Evolutionary conservation across 2,329 filamentous ascomycete genomes (phyloP).

Genomic region (Ploettnerulaceae sp.): DNA sequence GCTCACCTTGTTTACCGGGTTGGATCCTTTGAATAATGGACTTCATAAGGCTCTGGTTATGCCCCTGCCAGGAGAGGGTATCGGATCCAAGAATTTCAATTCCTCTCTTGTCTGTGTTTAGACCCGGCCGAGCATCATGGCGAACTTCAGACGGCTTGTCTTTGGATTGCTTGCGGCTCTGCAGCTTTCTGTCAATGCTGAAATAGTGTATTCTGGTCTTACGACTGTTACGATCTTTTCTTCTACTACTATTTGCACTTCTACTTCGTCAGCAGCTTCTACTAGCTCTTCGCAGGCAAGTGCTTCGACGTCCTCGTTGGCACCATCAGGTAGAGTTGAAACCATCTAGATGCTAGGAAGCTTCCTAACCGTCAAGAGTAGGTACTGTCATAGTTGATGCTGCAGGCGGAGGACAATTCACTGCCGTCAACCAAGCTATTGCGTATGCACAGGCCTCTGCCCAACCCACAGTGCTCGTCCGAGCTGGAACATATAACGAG

Average conservation of each 20-base stretch:
- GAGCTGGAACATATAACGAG: slow-evolving; percentile 43
- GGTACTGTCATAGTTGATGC: slow-evolving; percentile 40
- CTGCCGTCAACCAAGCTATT: slow-evolving; percentile 41
- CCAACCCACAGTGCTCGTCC: slow-evolving; percentile 41
- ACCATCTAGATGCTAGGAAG: neutral
- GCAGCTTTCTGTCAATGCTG: neutral
- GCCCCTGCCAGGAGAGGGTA: neutral
- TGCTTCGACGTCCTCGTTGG: neutral
- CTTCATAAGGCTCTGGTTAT: neutral
- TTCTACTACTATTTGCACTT: too few relatives aligned
- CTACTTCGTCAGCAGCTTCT: too few relatives aligned
- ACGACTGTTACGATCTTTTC: neutral
- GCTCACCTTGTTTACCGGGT: neutral
- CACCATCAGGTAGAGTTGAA: too few relatives aligned
- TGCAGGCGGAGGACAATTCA: slow-evolving; percentile 42
- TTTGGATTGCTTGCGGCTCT: neutral
- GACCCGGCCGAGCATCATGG: neutral
- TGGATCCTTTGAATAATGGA: neutral
- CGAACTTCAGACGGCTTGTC: neutral
- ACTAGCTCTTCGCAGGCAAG: too few relatives aligned
- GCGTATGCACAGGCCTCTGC: slow-evolving; percentile 39
- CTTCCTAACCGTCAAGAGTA: neutral
- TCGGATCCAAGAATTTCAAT: neutral
- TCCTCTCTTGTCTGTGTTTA: neutral
- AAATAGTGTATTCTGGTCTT: neutral